Evolutionary conservation across 352 stramenopile genomes (phyloP).

Genomic region (Phytophthora palmivora): DNA sequence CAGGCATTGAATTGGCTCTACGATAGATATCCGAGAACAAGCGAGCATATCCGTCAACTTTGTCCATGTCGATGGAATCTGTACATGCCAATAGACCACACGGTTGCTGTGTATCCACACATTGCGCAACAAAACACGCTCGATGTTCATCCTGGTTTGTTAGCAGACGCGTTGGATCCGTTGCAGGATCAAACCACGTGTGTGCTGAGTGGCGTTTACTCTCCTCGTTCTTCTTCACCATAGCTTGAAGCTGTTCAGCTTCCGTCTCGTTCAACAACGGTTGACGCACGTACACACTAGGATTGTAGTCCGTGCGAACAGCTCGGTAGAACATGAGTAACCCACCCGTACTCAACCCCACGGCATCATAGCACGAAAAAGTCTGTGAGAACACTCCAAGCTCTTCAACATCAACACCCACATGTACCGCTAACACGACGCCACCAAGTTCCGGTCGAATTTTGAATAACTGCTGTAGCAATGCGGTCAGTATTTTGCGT

Average conservation of each 20-base stretch:
- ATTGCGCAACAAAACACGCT: slow-evolving; percentile 61
- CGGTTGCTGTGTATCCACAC: slow-evolving; percentile 37
- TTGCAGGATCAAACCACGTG: slow-evolving; percentile 50
- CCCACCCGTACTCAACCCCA: slow-evolving; percentile 51
- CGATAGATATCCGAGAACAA: slow-evolving; percentile 75
- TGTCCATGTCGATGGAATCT: slow-evolving; percentile 50
- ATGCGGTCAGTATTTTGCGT: slow-evolving; percentile 23
- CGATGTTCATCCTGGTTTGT: slow-evolving; percentile 61
- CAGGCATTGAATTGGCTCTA: slow-evolving; percentile 29
- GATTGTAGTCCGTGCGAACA: slow-evolving; percentile 54
- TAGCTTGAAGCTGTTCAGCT: slow-evolving; percentile 36
- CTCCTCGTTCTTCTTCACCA: slow-evolving; percentile 41
- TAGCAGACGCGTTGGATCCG: slow-evolving; percentile 28
- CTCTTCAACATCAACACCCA: slow-evolving; percentile 61
- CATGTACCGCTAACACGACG: slow-evolving; percentile 56
- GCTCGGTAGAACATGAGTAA: slow-evolving; percentile 71
- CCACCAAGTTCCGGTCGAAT: slow-evolving; percentile 47
- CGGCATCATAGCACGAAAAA: slow-evolving; percentile 60
- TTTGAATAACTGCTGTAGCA: slow-evolving; percentile 57
- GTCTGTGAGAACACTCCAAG: slow-evolving; percentile 66
- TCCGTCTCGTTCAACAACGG: slow-evolving; percentile 21
- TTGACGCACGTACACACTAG: slow-evolving; percentile 43
- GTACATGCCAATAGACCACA: slow-evolving; percentile 57
- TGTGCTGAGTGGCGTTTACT: slow-evolving; percentile 12
- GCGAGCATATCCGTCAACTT: slow-evolving; percentile 56